A percentile compares a stretch with the other conserved stretches of the same genome.
Evolutionary conservation across 768 basidiomycete species (phyloP).

Genomic region (Trametes elegans): DNA sequence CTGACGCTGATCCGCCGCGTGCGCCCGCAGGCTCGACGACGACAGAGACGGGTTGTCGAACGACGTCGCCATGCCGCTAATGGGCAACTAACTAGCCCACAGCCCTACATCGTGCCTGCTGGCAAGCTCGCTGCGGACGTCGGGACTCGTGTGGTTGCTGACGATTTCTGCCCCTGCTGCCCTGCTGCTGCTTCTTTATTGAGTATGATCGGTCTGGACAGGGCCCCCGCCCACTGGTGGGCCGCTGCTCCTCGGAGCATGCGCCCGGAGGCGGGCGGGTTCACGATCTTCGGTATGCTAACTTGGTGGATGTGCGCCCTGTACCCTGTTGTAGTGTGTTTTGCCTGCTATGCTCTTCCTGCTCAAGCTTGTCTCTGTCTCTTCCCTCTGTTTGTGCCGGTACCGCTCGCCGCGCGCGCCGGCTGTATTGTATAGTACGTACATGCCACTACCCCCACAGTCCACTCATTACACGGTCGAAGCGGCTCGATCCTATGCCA

Average conservation of each 20-base stretch:
- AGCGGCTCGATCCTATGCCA: too few species aligned
- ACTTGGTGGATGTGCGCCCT: constrained; percentile 5
- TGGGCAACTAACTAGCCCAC: constrained; percentile 22
- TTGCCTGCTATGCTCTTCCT: neutral
- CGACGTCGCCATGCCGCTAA: constrained; percentile 49
- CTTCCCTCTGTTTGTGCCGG: neutral
- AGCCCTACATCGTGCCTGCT: too few species aligned
- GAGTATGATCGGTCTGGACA: neutral
- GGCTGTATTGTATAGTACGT: neutral
- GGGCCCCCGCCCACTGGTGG: neutral
- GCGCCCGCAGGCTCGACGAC: constrained; percentile 57
- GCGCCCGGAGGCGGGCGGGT: constrained; percentile 8
- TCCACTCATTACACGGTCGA: neutral
- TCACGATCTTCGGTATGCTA: constrained; percentile 7
- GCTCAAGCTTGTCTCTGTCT: neutral
- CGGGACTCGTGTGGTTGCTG: constrained; percentile 4
- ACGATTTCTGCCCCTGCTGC: neutral
- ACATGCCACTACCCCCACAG: neutral
- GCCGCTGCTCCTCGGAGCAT: neutral
- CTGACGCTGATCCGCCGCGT: neutral
- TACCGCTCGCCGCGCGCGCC: neutral
- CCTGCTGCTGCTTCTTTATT: constrained; percentile 4
- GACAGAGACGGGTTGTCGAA: constrained; percentile 63
- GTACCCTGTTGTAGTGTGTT: constrained; percentile 1
- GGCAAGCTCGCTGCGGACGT: neutral